Base-by-base conservation (phyloP, 2,329 filamentous ascomycete genomes). In the Cladosporium phlei region DNA sequence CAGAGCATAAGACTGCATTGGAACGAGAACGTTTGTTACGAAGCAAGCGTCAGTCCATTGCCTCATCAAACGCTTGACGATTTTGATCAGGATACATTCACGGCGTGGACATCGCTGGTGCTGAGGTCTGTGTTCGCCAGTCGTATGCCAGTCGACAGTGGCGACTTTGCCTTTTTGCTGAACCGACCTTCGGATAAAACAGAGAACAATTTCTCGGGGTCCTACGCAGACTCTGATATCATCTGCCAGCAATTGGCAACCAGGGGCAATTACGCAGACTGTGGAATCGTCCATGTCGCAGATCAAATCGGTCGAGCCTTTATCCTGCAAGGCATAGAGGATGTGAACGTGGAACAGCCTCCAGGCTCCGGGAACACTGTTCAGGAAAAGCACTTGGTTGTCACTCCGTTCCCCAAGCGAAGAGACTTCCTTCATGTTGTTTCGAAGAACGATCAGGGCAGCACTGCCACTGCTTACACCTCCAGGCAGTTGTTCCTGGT, bases 371-470 rank as follows among this genome's bases (percentile, higher is more conserved):
- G n/a, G n/a, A n/a, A n/a, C n/a, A n/a, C 6, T 22, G 16, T 5
- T 9, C 19, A 19, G 21, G 30, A 24, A 19, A 33, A n/a, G 16
- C 25, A 38, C 17, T n/a, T 52, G 19, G 11, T 50, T 10, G 46
- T 56, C 21, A 53, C 11, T 12, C 44, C 22, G 32, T 78, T 78
- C 61, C 74, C 79, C 0, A 76, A 72, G 46, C 72, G 79, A 33
- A 67, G 69, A 3, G 81, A 86, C 55, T 80, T 83, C 38, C 69
- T 86, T 4, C 79, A 82, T 51, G 62, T 43, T 2, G 28, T 64
- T 2, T 14, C 28, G 9, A 20, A 28, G 5, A 48, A 37, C 4
- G 45, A 33, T 4, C 47, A 42, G 5, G 43, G 2, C 16, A 64
- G 59, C 8, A 46, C 52, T 1, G 52, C 62, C 1, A 46, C 52